Evolutionary conservation across 2,329 filamentous ascomycete genomes (phyloP).

Genomic region (Fusarium setosum): DNA sequence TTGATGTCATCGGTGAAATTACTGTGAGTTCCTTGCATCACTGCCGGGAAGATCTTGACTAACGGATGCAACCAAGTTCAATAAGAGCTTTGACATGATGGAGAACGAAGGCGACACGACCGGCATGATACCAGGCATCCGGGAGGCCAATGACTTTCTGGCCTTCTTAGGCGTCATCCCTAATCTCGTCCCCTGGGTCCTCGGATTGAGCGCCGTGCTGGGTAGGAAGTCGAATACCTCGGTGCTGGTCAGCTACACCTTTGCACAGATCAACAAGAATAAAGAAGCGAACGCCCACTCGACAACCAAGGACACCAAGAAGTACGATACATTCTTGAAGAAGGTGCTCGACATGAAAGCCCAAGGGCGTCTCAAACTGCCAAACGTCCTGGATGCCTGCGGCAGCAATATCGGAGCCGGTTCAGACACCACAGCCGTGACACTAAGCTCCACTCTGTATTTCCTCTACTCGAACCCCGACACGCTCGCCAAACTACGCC

Average conservation of each 20-base stretch:
- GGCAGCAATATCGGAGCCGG: constrained; percentile 3
- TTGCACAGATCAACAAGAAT: neutral
- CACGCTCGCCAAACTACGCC: neutral
- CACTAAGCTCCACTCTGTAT: constrained; percentile 6
- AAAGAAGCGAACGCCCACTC: neutral
- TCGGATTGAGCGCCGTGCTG: neutral
- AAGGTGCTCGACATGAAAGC: constrained; percentile 5
- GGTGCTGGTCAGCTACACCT: constrained; percentile 1
- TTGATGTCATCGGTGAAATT: constrained; percentile 6
- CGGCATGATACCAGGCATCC: constrained; percentile 4
- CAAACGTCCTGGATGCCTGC: constrained; percentile 3
- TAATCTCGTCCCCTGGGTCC: neutral
- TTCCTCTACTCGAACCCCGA: constrained; percentile 2
- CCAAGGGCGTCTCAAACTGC: neutral
- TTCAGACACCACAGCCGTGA: constrained; percentile 5
- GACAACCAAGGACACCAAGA: neutral
- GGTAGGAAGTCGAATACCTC: constrained; percentile 1
- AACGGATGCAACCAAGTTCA: constrained; percentile 3
- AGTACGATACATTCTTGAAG: constrained; percentile 10
- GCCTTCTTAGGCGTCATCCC: constrained; percentile 1
- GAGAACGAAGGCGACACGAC: constrained; percentile 11
- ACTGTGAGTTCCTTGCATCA: neutral
- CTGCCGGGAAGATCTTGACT: constrained; percentile 1
- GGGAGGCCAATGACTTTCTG: constrained; percentile 3
- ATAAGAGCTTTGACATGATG: constrained; percentile 7